A percentile compares a stretch with the other conserved stretches of the same genome.
phyloP scores from a whole-genome alignment of 495 filamentous ascomycete species.

The Lasiosphaeria miniovina region DNA sequence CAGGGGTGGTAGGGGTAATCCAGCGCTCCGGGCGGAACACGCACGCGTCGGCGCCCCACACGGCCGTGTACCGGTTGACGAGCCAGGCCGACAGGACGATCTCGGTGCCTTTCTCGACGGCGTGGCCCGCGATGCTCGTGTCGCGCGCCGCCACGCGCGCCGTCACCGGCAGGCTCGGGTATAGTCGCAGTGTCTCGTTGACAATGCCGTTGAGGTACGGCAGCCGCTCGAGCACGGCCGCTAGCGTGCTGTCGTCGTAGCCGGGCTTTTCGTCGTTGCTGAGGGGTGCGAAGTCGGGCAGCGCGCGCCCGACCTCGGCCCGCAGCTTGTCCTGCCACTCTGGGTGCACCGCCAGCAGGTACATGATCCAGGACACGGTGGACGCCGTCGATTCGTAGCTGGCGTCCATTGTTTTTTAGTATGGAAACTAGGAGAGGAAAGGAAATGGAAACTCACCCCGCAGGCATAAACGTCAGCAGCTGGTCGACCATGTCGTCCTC shows the following conservation, averaged over 20 bases:
- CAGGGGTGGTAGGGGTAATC: conserved; percentile 20
- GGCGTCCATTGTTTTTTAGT: not conserved
- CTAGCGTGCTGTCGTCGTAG: conserved; percentile 41
- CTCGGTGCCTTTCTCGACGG: conserved; percentile 18
- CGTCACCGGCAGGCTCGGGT: conserved; percentile 51
- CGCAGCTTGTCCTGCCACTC: conserved; percentile 43
- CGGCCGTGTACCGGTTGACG: conserved; percentile 13
- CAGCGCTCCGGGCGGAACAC: conserved; percentile 20
- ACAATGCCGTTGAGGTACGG: conserved; percentile 48
- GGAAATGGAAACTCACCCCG: conserved; percentile 26
- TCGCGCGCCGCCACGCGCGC: conserved; percentile 52
- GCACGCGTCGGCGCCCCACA: conserved; percentile 19
- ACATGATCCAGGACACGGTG: conserved; percentile 50
- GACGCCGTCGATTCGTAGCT: conserved; percentile 70
- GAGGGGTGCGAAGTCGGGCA: conserved; percentile 50
- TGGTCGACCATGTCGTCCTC: conserved; percentile 80
- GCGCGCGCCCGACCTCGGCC: conserved; percentile 48
- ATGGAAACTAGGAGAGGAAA: too few species aligned
- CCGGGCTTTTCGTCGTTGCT: not conserved
- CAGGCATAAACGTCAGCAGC: conserved; percentile 86
- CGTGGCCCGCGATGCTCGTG: conserved; percentile 11
- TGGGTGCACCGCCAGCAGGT: conserved; percentile 42
- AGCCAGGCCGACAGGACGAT: conserved; percentile 18
- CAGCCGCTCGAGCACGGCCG: conserved; percentile 45
- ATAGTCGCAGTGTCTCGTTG: conserved; percentile 42